These are phyloP conservation scores for Prunus padus DNA, from an alignment of 306 rosid genomes.

Conservation along the genomic window DNA sequence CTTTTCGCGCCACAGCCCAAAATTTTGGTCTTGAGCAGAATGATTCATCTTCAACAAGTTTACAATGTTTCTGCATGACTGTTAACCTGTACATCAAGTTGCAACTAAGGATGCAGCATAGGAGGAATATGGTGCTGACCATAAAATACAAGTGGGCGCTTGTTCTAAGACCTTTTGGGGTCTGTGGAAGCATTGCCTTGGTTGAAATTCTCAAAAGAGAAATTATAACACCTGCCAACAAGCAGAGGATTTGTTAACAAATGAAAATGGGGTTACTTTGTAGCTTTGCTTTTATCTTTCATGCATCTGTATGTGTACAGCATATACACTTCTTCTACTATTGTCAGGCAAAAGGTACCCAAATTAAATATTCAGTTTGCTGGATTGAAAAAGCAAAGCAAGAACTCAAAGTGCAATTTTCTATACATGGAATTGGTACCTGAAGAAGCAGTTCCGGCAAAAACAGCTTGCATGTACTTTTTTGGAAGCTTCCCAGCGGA, in stretches of 20 bases:
- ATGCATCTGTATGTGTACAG: neutral
- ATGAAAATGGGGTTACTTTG: neutral
- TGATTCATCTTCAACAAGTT: slow-evolving; percentile 37
- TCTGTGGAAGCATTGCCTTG: slow-evolving; percentile 77
- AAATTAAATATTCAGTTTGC: neutral
- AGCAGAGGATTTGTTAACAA: slow-evolving; percentile 9
- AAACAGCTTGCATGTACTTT: slow-evolving; percentile 92
- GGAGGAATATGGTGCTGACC: slow-evolving; percentile 57
- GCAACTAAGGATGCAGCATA: slow-evolving; percentile 67
- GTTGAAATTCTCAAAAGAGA: slow-evolving; percentile 80
- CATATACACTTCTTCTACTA: too few species aligned
- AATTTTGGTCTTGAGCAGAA: slow-evolving; percentile 48
- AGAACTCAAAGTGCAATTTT: neutral
- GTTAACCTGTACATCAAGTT: slow-evolving; percentile 74
- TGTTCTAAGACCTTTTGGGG: slow-evolving; percentile 68
- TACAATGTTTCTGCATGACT: slow-evolving; percentile 59
- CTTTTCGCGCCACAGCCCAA: slow-evolving; percentile 55
- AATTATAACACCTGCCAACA: slow-evolving; percentile 66
- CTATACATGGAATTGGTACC: slow-evolving; percentile 38
- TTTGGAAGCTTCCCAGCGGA: slow-evolving; percentile 92
- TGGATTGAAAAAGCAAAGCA: slow-evolving; percentile 21
- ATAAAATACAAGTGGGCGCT: slow-evolving; percentile 90
- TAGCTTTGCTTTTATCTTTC: neutral
- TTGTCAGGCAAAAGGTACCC: too few species aligned
- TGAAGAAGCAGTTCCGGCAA: slow-evolving; percentile 95